These are phyloP conservation scores for Naganishia liquefaciens DNA, from an alignment of 1,284 basidiomycete species.

Conservation along the genomic window DNA sequence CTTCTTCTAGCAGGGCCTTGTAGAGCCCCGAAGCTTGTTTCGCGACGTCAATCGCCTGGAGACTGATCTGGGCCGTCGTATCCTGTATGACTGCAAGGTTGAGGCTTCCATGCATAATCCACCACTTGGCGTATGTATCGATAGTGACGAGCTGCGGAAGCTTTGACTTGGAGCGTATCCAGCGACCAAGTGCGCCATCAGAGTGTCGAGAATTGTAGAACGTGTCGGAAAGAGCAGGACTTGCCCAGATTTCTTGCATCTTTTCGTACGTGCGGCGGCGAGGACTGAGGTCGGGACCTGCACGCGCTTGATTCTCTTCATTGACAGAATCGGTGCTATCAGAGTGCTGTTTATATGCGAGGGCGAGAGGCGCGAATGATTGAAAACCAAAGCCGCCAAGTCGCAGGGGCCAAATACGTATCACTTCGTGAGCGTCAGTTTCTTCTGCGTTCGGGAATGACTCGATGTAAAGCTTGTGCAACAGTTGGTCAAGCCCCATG, in stretches of 20 bases:
- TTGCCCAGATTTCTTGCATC: conserved; percentile 8
- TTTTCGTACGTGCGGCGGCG: conserved; percentile 2
- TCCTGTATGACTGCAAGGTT: neutral
- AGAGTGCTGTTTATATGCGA: conserved; percentile 12
- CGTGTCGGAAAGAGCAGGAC: conserved; percentile 1
- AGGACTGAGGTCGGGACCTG: neutral
- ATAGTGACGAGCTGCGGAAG: conserved; percentile 7
- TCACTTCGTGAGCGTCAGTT: neutral
- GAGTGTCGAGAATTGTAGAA: conserved; percentile 7
- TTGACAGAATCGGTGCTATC: neutral
- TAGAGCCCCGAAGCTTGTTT: conserved; percentile 1
- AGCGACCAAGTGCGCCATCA: conserved; percentile 18
- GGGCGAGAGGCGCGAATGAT: conserved; percentile 1
- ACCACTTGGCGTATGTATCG: conserved; percentile 11
- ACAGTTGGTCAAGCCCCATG: neutral
- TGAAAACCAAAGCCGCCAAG: conserved; percentile 27
- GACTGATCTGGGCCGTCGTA: neutral
- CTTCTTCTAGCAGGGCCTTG: neutral
- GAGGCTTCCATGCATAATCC: conserved; percentile 10
- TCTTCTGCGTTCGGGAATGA: conserved; percentile 8
- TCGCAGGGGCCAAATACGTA: conserved; percentile 25
- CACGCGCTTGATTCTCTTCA: neutral
- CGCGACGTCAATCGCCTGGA: neutral
- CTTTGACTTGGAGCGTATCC: conserved; percentile 4
- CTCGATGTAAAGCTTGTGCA: neutral